Conservation (phyloP, 1,139 yeast species). For the Yamadazyma aaseri region DNA sequence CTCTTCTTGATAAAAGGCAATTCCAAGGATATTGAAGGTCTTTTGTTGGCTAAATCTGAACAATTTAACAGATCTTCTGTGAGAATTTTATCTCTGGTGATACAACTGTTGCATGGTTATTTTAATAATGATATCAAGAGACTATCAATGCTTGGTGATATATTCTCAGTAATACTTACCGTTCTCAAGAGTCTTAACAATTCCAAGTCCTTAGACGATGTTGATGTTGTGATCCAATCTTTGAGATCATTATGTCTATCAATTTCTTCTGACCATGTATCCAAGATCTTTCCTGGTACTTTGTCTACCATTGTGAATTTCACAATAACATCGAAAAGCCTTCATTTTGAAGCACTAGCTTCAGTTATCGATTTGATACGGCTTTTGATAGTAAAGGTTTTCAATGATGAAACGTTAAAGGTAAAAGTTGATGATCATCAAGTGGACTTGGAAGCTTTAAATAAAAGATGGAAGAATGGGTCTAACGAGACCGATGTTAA, state of each 20-base stretch:
- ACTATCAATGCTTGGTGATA: slow-evolving; percentile 16
- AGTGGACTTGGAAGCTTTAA: slow-evolving; percentile 16
- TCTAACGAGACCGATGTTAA: slow-evolving; percentile 5
- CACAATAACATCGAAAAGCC: slow-evolving; percentile 19
- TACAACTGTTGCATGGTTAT: slow-evolving; percentile 2
- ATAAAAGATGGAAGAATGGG: slow-evolving; percentile 20
- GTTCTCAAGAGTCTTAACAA: slow-evolving; percentile 3
- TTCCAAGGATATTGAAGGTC: slow-evolving; percentile 8
- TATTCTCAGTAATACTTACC: slow-evolving; percentile 10
- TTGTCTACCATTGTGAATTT: slow-evolving; percentile 34
- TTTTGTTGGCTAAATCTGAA: slow-evolving; percentile 8
- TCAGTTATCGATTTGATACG: slow-evolving; percentile 23
- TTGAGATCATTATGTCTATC: neutral
- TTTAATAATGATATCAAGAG: slow-evolving; percentile 8
- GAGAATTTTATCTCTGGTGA: slow-evolving; percentile 4
- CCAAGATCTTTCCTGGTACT: slow-evolving; percentile 42
- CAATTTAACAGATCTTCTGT: slow-evolving; percentile 23
- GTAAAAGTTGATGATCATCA: slow-evolving; percentile 11
- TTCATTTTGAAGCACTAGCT: slow-evolving; percentile 26
- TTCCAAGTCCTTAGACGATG: slow-evolving; percentile 20
- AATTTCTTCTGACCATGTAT: slow-evolving; percentile 29
- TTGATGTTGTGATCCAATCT: neutral
- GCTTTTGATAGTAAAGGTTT: slow-evolving; percentile 24
- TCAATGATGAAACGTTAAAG: slow-evolving; percentile 26
- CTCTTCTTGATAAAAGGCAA: slow-evolving; percentile 24